Conservation (phyloP, 2,329 filamentous ascomycete species). For the Uncinocarpus reesii region DNA sequence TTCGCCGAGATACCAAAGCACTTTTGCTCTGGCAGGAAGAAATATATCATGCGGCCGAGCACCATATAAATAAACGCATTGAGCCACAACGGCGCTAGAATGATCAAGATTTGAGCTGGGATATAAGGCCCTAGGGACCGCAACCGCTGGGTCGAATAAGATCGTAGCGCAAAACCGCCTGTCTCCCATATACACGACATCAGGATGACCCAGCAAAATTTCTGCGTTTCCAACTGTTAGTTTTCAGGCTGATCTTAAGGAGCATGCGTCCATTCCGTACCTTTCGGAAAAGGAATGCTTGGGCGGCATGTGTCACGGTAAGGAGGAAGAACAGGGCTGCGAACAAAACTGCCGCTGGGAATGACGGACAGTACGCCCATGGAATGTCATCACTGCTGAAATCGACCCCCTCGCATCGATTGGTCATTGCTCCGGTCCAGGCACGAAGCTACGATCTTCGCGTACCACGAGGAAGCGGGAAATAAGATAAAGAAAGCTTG, state of each 20-base stretch:
- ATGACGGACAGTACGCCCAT: conserved; percentile 17
- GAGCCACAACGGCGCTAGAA: conserved; percentile 22
- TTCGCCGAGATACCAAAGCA: conserved; percentile 33
- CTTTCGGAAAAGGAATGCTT: conserved; percentile 16
- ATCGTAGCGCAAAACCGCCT: conserved; percentile 15
- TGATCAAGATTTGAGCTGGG: conserved; percentile 16
- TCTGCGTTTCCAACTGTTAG: conserved; percentile 8
- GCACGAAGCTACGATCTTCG: too few relatives aligned
- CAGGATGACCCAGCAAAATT: conserved; percentile 18
- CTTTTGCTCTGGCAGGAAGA: conserved; percentile 31
- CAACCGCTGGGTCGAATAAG: conserved; percentile 12
- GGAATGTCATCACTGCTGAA: conserved; percentile 11
- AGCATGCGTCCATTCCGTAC: conserved; percentile 1
- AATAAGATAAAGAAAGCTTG: too few relatives aligned
- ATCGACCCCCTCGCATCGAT: conserved; percentile 9
- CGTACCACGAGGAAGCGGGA: too few relatives aligned
- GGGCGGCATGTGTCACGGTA: conserved; percentile 12
- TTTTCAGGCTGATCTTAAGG: background rate
- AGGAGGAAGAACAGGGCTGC: conserved; percentile 12
- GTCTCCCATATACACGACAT: conserved; percentile 16
- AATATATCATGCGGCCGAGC: conserved; percentile 39
- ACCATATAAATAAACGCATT: conserved; percentile 42
- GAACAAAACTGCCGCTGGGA: conserved; percentile 16
- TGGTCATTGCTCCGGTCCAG: background rate
- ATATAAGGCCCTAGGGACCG: conserved; percentile 12